Percentiles rank a stretch among this genome's conserved stretches.
Evolutionary conservation across 2,329 filamentous ascomycete genomes (phyloP).

Genomic region (Xylariaceae sp.): DNA sequence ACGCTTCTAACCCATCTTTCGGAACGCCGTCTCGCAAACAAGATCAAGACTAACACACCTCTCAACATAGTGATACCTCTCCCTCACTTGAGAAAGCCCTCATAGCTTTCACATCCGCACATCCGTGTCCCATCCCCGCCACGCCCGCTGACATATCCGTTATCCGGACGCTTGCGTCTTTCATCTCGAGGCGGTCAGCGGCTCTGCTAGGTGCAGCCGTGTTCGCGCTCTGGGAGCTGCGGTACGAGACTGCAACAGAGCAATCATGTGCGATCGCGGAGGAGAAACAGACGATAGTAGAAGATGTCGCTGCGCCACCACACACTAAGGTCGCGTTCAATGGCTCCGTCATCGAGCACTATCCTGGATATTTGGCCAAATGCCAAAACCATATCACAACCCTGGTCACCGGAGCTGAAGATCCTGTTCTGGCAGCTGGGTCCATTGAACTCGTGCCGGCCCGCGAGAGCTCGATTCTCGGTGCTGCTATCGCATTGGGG

Average conservation of each 20-base stretch:
- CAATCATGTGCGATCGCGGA: conserved; percentile 52
- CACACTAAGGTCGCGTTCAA: conserved; percentile 75
- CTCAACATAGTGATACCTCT: conserved; percentile 50
- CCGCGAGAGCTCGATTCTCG: conserved; percentile 75
- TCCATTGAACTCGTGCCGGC: conserved; percentile 70
- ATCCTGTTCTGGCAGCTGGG: conserved; percentile 17
- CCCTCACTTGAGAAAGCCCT: conserved; percentile 51
- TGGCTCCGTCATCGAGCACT: conserved; percentile 79
- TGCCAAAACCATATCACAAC: conserved; percentile 69
- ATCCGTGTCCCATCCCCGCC: conserved; percentile 49
- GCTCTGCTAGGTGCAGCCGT: conserved; percentile 65
- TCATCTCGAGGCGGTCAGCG: conserved; percentile 63
- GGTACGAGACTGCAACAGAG: conserved; percentile 53
- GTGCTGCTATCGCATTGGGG: conserved; percentile 74
- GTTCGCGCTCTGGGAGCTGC: conserved; percentile 64
- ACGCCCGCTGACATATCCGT: conserved; percentile 55
- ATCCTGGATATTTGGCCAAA: conserved; percentile 67
- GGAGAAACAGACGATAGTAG: conserved; percentile 27
- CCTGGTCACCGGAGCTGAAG: conserved; percentile 54
- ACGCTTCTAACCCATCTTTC: not conserved
- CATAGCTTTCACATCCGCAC: conserved; percentile 55
- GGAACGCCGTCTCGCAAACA: not conserved
- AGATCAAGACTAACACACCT: conserved; percentile 21
- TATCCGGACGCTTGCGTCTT: conserved; percentile 58
- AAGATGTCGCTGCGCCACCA: conserved; percentile 45